Evolutionary conservation across 179 eudicot species (phyloP), one percentile per base, ranked within the genome.

Genomic region (Nepenthes alata): DNA sequence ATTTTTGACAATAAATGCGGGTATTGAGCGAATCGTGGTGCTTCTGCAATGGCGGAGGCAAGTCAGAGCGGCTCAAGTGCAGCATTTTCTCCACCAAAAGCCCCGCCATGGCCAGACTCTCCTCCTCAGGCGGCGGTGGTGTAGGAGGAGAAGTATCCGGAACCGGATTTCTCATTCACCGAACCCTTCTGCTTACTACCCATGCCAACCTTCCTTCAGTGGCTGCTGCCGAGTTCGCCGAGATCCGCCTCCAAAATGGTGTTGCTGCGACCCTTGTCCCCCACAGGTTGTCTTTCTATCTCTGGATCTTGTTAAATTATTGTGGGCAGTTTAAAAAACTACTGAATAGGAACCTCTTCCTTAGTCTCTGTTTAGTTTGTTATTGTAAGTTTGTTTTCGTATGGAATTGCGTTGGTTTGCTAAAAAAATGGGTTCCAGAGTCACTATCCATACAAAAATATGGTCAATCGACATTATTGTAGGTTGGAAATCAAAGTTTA

Each of bases 21-120:
- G 79, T 86, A 3, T 72, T 84, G 63, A 67, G 79, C 12, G 91
- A 89, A 58, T 87, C 97, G 2, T 89, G 93, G 98, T 93, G 98
- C 63, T 89, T 89, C 73, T 93, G 98, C 82, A 81, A 78, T 64
- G 95, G 97, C 25, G 87, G 93, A 12, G 95, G 91, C 8, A 89
- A 85, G 75, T 85, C 97, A 9, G 97, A 87, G 78, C 85, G 79
- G 13, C 79, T 80, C 53, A 89, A 89, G 67, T 90, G 78, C 15
- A 44, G 82, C 51, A 82, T 93, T 47, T 89, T 75, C 65, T 59
- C 86, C 49, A 74, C 78, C 37, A 89, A 85, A 69, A 80, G 84
- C 55, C 61, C 85, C 13, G 80, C 97, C 16, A 85, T 85, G 85
- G 97, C 77, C 3, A 76, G 78, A 47, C 74, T 93, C 10, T 52